phyloP scores from a whole-genome alignment of 2,329 filamentous ascomycete genomes.

The Malbranchea zuffiana region DNA sequence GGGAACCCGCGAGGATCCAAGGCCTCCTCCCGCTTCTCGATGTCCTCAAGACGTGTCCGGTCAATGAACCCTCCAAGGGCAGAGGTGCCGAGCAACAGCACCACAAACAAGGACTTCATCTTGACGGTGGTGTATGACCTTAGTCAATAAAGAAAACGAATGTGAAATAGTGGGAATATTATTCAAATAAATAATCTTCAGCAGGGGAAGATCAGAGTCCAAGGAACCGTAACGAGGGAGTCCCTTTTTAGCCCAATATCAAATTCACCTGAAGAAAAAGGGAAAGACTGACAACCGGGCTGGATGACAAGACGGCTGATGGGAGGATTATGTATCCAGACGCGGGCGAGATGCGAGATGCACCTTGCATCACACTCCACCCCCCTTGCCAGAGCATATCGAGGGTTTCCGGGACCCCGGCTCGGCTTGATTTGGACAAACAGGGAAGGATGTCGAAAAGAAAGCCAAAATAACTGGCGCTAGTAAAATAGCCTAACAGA shows the following conservation, averaged over 20 bases:
- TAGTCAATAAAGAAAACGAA: slow-evolving; percentile 9
- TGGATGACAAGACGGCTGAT: slow-evolving; percentile 5
- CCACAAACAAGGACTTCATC: slow-evolving; percentile 18
- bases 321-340: slow-evolving; percentile 11
- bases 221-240: slow-evolving; percentile 40
- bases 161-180: slow-evolving; percentile 7
- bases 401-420: too few species aligned
- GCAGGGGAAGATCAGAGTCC: slow-evolving; percentile 21
- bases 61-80: slow-evolving; percentile 17
- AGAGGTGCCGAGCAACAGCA: slow-evolving; percentile 19
- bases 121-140: slow-evolving; percentile 7
- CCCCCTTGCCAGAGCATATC: too few species aligned
- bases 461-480: too few species aligned
- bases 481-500: too few species aligned
- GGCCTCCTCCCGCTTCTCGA: slow-evolving; percentile 5
- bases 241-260: slow-evolving; percentile 20
- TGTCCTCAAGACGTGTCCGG: slow-evolving; percentile 11
- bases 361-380: too few species aligned
- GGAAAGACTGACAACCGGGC: slow-evolving; percentile 1
- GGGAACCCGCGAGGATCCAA: too few species aligned
- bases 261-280: neutral
- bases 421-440: too few species aligned
- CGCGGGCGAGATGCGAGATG: neutral
- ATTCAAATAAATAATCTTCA: slow-evolving; percentile 1
- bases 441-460: slow-evolving; percentile 4